Evolutionary conservation across 192 early-diverging fungal genomes (phyloP), one percentile per base, ranked within the genome.

Genomic region (Mortierella antarctica): DNA sequence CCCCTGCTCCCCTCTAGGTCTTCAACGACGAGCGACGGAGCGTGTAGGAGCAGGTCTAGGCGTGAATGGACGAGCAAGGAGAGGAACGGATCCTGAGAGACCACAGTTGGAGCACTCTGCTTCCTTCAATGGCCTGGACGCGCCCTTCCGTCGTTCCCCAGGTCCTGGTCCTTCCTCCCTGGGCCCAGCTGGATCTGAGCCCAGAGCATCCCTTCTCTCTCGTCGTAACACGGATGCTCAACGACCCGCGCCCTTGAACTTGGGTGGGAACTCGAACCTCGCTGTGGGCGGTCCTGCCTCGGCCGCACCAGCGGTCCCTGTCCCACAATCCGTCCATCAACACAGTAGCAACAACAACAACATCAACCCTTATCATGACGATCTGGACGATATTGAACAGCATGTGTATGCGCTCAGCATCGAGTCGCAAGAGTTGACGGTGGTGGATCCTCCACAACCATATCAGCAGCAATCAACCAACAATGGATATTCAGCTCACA

Each of bases 351-450:
- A 31, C 50, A 55, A 47, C 58, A 23, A 39, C 57, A 5, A 20
- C 65, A 31, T n/a, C 57, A 41, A 55, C 42, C 56, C 66, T 21
- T 79, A 79, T 40, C 68, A 71, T 57, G 76, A 79, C 55, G 69
- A 71, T 7, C 14, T 79, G 69, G 67, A 78, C 42, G 76, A 79
- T 51, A 18, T 79, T n/a, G 76, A 79, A 12, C 41, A 62, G 40
- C 64, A 79, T 60, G 69, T 79, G 21, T 79, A 71, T 49, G 76
- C 76, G 17, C 52, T 79, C 42, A 79, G 58, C 57, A 71, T 79
- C 18, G 76, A 79, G 39, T 21, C 76, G 9, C 76, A 71, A 39
- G 76, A 71, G 31, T 53, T 60, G n/a, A 62, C 64, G 0, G 40
- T 71, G 7, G 56, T 14, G 0, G 76, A 79, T 45, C 62, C 7